phyloP scores from a whole-genome alignment of 768 basidiomycete species.

The Rhodocollybia butyracea region DNA sequence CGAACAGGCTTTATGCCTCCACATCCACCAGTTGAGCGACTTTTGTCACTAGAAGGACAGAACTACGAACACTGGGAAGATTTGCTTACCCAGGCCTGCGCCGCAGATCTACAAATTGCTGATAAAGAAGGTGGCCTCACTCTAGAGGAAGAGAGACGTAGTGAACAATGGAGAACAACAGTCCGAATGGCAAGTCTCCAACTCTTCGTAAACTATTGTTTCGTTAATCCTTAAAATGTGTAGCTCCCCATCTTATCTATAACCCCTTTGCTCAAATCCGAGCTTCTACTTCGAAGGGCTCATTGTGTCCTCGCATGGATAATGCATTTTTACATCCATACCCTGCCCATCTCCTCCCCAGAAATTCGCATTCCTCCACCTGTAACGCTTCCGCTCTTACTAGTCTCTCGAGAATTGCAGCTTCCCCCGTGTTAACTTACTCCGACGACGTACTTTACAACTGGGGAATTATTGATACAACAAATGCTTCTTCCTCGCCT shows the following conservation, averaged over 20 bases:
- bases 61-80: slow-evolving; percentile 76
- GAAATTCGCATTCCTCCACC: slow-evolving; percentile 61
- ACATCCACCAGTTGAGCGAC: slow-evolving; percentile 58
- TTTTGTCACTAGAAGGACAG: slow-evolving; percentile 33
- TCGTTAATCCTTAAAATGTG: not conserved
- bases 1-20: slow-evolving; percentile 92
- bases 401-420: slow-evolving; percentile 65
- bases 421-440: slow-evolving; percentile 90
- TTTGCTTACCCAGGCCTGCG: slow-evolving; percentile 47
- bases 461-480: slow-evolving; percentile 41
- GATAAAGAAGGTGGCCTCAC: slow-evolving; percentile 38
- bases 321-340: slow-evolving; percentile 77
- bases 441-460: slow-evolving; percentile 93
- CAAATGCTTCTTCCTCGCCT: too few relatives aligned
- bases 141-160: slow-evolving; percentile 30
- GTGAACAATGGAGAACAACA: slow-evolving; percentile 51
- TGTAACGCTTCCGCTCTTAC: slow-evolving; percentile 72
- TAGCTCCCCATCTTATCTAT: slow-evolving; percentile 59
- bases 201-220: slow-evolving; percentile 2
- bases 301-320: slow-evolving; percentile 73
- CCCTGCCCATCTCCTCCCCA: slow-evolving; percentile 42
- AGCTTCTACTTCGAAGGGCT: slow-evolving; percentile 61
- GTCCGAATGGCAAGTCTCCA: slow-evolving; percentile 49
- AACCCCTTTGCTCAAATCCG: slow-evolving; percentile 42
- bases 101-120: slow-evolving; percentile 53